Conservation (phyloP, 2,329 filamentous ascomycete species). For the Lachnum nothofagi region DNA sequence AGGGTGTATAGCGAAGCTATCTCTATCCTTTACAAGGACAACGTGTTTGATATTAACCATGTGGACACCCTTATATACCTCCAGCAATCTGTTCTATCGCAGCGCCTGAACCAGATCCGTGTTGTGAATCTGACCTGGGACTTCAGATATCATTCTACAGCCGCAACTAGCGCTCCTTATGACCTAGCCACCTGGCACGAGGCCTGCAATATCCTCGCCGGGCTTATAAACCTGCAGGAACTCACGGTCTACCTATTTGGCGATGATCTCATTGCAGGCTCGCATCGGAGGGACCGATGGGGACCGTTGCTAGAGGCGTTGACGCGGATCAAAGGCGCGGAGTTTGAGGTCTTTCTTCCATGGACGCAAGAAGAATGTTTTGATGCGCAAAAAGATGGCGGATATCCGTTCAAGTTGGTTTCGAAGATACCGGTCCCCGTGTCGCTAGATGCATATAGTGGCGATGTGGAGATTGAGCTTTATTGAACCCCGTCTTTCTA, state of each 20-base stretch:
- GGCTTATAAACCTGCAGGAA: not conserved
- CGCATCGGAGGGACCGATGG: not conserved
- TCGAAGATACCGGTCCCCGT: too few species aligned
- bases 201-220: not conserved
- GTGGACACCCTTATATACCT: not conserved
- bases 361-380: not conserved
- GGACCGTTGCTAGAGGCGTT: not conserved
- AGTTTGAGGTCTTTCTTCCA: not conserved
- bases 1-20: not conserved
- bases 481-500: too few species aligned
- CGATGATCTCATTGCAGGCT: not conserved
- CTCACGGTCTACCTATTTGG: not conserved
- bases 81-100: not conserved
- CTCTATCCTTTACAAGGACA: not conserved
- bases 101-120: not conserved
- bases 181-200: not conserved
- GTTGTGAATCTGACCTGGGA: not conserved
- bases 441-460: too few species aligned
- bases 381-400: not conserved
- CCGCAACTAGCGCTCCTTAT: not conserved
- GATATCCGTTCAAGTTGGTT: not conserved
- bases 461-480: too few species aligned
- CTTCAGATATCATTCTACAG: not conserved
- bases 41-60: not conserved
- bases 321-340: not conserved